Percentiles rank a stretch among this genome's conserved stretches.
Conservation (phyloP, 306 rosid species). For the Cicer arietinum region DNA sequence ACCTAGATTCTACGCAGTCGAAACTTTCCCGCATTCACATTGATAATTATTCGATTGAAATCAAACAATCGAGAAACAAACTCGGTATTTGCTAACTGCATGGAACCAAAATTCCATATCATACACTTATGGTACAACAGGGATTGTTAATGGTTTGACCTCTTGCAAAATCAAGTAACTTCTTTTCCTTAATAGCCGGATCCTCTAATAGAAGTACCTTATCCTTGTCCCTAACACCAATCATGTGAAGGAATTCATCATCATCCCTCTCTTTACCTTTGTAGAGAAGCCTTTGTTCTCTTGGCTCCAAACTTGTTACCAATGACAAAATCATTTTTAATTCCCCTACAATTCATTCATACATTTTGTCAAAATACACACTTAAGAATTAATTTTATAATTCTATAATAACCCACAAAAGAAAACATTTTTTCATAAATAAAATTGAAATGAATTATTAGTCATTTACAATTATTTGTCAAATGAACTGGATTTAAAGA, state of each 20-base stretch:
- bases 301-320: constrained; percentile 73
- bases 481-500: too few relatives aligned
- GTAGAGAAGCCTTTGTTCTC: constrained; percentile 85
- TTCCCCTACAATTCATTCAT: constrained; percentile 62
- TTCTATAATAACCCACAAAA: neutral
- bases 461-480: too few relatives aligned
- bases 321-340: constrained; percentile 77
- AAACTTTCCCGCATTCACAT: neutral
- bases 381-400: neutral
- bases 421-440: neutral
- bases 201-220: constrained; percentile 84
- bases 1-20: neutral
- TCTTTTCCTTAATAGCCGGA: constrained; percentile 85
- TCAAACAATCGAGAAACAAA: neutral
- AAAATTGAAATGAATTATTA: neutral
- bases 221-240: constrained; percentile 90
- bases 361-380: constrained; percentile 29
- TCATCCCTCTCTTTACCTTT: constrained; percentile 93
- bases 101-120: neutral
- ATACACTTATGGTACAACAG: constrained; percentile 61
- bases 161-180: constrained; percentile 60
- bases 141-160: constrained; percentile 49
- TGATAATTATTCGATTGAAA: neutral
- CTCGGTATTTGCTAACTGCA: too few relatives aligned
- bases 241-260: constrained; percentile 86